Base-by-base conservation (phyloP, 2,329 filamentous ascomycete genomes). In the Neofusicoccum umdonicola region DNA sequence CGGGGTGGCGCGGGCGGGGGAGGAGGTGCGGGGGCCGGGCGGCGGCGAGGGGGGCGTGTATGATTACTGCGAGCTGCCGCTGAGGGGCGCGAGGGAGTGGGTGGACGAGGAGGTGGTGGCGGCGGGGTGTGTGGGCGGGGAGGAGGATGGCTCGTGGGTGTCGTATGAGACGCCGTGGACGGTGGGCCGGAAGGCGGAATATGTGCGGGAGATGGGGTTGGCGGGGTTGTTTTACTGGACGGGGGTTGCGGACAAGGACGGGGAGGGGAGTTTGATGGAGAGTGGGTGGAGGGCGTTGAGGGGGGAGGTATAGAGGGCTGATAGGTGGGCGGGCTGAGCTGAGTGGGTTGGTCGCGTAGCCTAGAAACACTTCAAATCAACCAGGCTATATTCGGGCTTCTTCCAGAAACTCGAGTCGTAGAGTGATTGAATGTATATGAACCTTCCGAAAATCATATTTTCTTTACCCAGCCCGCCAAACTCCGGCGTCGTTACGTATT, bases 121-220 rank as follows among this genome's bases (percentile, higher is more conserved):
- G 19, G 90, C 91, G 56, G n/a, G 8, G 15, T 60, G 56, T 22
- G 15, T 22, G 22, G 6, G 90, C 86, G 90, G 84, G 1, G 90
- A 84, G 1, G 90, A 92, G 70, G 89, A 89, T 3, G 91, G 90
- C 19, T 22, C 19, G 0, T 93, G 92, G 69, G 86, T 94, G 47
- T 89, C 86, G 1, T 95, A 94, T 74, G 91, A 95, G 76, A 92
- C 89, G 68, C 87, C 89, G 3, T 85, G 88, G 50, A 93, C 90
- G 2, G 90, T 94, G 41, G 84, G 84, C 76, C 84, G 87, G 75
- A 95, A 95, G 78, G 91, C 89, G 1, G 80, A 82, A 8, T 93
- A 88, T 74, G 91, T 88, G 75, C 88, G 86, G 70, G 85, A 90
- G 70, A 88, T 88, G 70, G 84, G 85, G 37, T 79, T 94, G 22